Percentiles rank a stretch among this genome's conserved stretches.
Evolutionary conservation across 2,329 filamentous ascomycete genomes (phyloP).

Genomic region (Fusarium setosum): DNA sequence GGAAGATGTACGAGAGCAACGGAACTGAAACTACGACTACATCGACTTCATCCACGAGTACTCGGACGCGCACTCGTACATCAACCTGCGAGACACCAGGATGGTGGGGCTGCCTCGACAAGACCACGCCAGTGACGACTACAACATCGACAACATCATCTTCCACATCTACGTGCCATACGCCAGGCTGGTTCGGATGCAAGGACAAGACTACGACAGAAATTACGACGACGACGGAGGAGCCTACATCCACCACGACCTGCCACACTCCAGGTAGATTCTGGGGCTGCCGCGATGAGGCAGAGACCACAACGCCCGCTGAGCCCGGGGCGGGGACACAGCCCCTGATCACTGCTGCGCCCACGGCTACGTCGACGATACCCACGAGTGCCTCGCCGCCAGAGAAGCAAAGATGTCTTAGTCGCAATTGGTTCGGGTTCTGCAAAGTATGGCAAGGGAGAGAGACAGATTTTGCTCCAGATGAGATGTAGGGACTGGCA

Average conservation of each 20-base stretch:
- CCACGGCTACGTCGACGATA: slow-evolving; percentile 45
- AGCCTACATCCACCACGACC: slow-evolving; percentile 46
- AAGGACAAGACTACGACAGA: slow-evolving; percentile 58
- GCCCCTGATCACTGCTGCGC: slow-evolving; percentile 45
- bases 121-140: slow-evolving; percentile 62
- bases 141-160: slow-evolving; percentile 58
- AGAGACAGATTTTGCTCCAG: slow-evolving; percentile 41
- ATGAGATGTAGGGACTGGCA: slow-evolving; percentile 50
- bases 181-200: slow-evolving; percentile 76
- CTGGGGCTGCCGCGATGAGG: slow-evolving; percentile 65
- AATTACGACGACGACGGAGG: slow-evolving; percentile 48
- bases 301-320: slow-evolving; percentile 44
- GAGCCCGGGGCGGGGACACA: slow-evolving; percentile 47
- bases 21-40: slow-evolving; percentile 81
- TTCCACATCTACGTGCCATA: slow-evolving; percentile 67
- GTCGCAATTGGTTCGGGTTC: slow-evolving; percentile 54
- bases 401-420: slow-evolving; percentile 47
- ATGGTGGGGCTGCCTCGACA: slow-evolving; percentile 87
- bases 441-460: slow-evolving; percentile 53
- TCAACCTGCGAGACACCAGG: slow-evolving; percentile 91
- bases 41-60: slow-evolving; percentile 65
- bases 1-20: slow-evolving; percentile 97
- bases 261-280: slow-evolving; percentile 66
- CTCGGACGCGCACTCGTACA: slow-evolving; percentile 80
- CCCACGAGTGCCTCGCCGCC: slow-evolving; percentile 38